Evolutionary conservation across 352 stramenopile species (phyloP), one percentile per base, ranked within the genome.

Genomic region (Phytophthora pseudosyringae): DNA sequence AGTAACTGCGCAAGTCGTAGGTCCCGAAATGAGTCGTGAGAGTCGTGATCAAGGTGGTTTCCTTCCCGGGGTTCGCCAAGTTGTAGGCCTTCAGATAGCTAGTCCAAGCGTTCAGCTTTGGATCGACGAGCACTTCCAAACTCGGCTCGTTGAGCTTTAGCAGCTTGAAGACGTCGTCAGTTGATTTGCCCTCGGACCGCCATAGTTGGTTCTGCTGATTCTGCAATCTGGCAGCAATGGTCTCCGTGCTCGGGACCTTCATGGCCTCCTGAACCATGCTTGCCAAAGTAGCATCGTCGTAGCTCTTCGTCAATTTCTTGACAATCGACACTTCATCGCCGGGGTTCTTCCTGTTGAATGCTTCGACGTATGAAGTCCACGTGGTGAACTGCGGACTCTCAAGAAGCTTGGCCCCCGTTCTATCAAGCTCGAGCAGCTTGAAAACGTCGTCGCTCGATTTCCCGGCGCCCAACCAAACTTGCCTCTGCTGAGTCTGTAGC

Each of bases 231-330:
- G n/a, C 48, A 0, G 59, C 59, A 13, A 67, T 43, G 0, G 3
- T 11, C 7, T 55, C 33, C 6, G 50, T 56, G 3, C 18, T 36
- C 16, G 41, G 29, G 5, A 51, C 9, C 16, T 39, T 62, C 11
- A 31, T 50, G 4, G 59, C 59, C 12, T 25, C n/a, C 4, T 55
- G 26, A 5, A 67, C 12, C 40, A 67, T 67, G 16, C 35, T 38
- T n/a, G 29, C 31, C 9, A 67, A 4, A 38, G n/a, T n/a, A 8
- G 2, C 33, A 13, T 50, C 25, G 9, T 16, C 31, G 39, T 59
- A 66, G 11, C 4, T 18, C n/a, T 45, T 57, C 26, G 36, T 21
- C 35, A 64, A 35, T 10, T 13, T 57, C n/a, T 25, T 3, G 15
- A 63, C 15, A 40, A 55, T 55, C 13, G 31, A 15, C 25, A 13